These are phyloP conservation scores for Aspergillus aculeatus DNA, from an alignment of 2,329 filamentous ascomycete species.

Conservation along the genomic window DNA sequence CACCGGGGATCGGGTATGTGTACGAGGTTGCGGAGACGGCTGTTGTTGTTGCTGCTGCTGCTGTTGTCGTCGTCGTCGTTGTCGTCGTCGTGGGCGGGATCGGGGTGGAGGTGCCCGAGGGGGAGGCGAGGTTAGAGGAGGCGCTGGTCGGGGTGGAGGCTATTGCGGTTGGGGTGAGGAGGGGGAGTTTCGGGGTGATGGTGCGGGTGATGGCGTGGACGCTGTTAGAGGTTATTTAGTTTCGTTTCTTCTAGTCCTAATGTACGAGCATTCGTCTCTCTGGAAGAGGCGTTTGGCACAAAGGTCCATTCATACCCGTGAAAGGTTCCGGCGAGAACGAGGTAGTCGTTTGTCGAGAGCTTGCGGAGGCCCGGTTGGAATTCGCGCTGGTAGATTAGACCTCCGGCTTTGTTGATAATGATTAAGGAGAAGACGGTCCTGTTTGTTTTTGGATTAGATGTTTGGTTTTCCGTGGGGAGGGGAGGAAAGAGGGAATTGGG, in stretches of 20 bases:
- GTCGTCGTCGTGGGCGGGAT: constrained; percentile 22
- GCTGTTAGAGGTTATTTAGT: constrained; percentile 30
- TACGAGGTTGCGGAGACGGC: constrained; percentile 25
- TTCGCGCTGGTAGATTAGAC: constrained; percentile 91
- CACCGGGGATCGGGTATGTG: constrained; percentile 33
- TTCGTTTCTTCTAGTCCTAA: too few species aligned
- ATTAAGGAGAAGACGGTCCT: constrained; percentile 96
- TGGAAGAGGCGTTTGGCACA: too few species aligned
- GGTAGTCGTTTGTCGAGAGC: constrained; percentile 91
- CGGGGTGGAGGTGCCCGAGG: constrained; percentile 36
- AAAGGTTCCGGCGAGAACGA: constrained; percentile 95
- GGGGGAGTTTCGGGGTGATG: constrained; percentile 47
- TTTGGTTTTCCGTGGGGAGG: constrained; percentile 10
- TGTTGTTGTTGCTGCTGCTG: constrained; percentile 9
- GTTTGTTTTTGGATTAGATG: not conserved
- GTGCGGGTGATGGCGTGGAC: constrained; percentile 65
- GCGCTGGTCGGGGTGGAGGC: constrained; percentile 9
- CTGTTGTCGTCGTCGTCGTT: constrained; percentile 18
- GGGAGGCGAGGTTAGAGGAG: constrained; percentile 15
- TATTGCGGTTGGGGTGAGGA: constrained; percentile 30
- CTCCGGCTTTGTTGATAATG: constrained; percentile 98
- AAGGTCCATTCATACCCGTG: constrained; percentile 65
- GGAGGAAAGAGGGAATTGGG: not conserved
- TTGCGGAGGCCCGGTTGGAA: constrained; percentile 86
- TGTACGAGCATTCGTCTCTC: not conserved